A percentile compares a stretch with the other conserved stretches of the same genome.
phyloP scores from a whole-genome alignment of 345 rosid species.

The Citrus australasica region DNA sequence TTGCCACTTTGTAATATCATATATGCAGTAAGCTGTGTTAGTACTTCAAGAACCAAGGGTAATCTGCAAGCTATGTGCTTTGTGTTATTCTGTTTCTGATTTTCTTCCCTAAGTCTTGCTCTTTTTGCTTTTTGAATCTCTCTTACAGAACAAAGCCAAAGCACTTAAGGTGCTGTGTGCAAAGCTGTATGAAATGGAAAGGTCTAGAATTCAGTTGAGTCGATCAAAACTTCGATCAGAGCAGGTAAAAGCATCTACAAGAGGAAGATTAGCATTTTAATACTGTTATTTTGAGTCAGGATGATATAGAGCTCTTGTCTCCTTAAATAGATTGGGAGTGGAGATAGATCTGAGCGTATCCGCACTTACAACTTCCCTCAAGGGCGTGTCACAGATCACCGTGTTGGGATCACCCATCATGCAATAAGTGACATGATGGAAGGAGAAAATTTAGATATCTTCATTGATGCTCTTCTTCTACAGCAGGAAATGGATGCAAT shows the following conservation, averaged over 20 bases:
- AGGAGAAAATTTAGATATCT: constrained; percentile 78
- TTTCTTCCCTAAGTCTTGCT: background rate
- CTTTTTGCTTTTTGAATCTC: constrained; percentile 1
- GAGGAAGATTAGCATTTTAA: background rate
- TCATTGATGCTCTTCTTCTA: constrained; percentile 83
- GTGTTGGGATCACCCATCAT: constrained; percentile 82
- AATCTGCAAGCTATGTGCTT: background rate
- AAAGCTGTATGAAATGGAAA: constrained; percentile 88
- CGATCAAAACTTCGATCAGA: constrained; percentile 81
- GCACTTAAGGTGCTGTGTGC: constrained; percentile 91
- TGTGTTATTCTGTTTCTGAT: background rate
- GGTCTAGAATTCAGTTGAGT: constrained; percentile 62
- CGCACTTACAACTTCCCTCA: constrained; percentile 95
- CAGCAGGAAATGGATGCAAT: constrained; percentile 96
- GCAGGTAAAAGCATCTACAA: constrained; percentile 48
- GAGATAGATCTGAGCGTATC: constrained; percentile 89
- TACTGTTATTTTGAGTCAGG: background rate
- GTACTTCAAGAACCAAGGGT: background rate
- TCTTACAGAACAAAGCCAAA: constrained; percentile 77
- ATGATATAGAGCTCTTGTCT: constrained; percentile 6
- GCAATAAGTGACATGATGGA: constrained; percentile 70
- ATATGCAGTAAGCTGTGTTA: background rate
- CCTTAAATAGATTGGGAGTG: constrained; percentile 76
- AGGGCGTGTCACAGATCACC: constrained; percentile 88
- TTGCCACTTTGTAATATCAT: background rate